Base-by-base conservation (phyloP, 1,139 yeast genomes). In the Nakaseomyces bracarensis region DNA sequence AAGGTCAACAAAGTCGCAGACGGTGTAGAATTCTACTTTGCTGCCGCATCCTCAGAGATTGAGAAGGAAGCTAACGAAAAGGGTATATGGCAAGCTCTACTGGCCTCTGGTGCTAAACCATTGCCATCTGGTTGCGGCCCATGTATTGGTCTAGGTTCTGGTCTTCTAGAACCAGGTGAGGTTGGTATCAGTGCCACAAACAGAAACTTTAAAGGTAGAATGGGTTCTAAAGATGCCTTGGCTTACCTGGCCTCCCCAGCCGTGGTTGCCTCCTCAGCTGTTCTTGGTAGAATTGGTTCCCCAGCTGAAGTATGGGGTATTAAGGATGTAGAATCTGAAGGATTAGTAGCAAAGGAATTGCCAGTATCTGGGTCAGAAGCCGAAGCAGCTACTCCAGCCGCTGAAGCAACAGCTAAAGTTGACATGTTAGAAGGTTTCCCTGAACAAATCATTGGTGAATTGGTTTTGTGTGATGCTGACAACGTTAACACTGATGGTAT, bases 71-170 rank as follows among this genome's bases (percentile, higher is more conserved):
- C 98, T 38, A 95, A 84, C 67, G 74, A 77, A 35, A 69, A 67
- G 40, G 98, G 98, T 46, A 93, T 94, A 10, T 93, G 99, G 98
- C 75, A 87, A 56, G 78, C 77, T 26, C 73, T 93, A 43, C 58
- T 91, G 36, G 91, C 82, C 43, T 95, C 97, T 11, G 99, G 99
- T 41, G 95, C 96, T 44, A 84, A 70, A 55, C 89, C 96, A 28
- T 75, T 91, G 54, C 97, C 97, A 14, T 95, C 98, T 15, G 99
- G 99, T 19, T 91, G 99, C 68, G 99, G 99, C 39, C 99, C 99
- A 29, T 91, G 99, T 69, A 91, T 91, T 58, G 99, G 99, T 36
- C 73, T 91, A 45, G 99, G 99, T 47, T 74, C 93, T 29, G 99
- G 99, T 41, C 70, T 91, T 49, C 71, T 91, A 54, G 79, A 91